phyloP scores from a whole-genome alignment of 495 filamentous ascomycete species.

The Evernia prunastri region DNA sequence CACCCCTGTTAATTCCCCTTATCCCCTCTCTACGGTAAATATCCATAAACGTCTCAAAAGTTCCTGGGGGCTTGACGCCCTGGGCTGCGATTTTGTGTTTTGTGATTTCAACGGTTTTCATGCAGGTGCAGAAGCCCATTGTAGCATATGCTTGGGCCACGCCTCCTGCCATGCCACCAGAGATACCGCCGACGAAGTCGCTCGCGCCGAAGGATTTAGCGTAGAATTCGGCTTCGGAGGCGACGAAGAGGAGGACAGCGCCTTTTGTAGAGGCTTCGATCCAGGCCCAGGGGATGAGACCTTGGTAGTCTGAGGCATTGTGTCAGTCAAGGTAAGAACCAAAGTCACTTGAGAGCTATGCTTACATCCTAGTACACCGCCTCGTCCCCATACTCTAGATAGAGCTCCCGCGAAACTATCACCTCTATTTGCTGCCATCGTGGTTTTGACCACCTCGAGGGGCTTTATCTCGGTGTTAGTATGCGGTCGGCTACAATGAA shows the following conservation, averaged over 20 bases:
- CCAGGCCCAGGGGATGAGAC: slow-evolving; percentile 99
- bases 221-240: slow-evolving; percentile 94
- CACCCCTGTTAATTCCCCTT: slow-evolving; percentile 92
- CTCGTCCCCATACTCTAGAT: slow-evolving; percentile 83
- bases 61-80: slow-evolving; percentile 78
- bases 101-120: slow-evolving; percentile 99
- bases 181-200: slow-evolving; percentile 82
- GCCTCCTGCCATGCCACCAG: slow-evolving; percentile 88
- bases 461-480: slow-evolving; percentile 49
- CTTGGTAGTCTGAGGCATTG: slow-evolving; percentile 78
- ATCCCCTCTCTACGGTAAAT: slow-evolving; percentile 95
- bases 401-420: slow-evolving; percentile 81
- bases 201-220: slow-evolving; percentile 72
- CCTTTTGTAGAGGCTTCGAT: slow-evolving; percentile 99
- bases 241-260: slow-evolving; percentile 97
- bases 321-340: slow-evolving; percentile 10
- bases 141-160: slow-evolving; percentile 97
- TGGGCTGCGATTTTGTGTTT: slow-evolving; percentile 85
- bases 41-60: slow-evolving; percentile 90
- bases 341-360: not conserved
- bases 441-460: slow-evolving; percentile 97
- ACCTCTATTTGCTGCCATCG: slow-evolving; percentile 92
- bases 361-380: slow-evolving; percentile 93
- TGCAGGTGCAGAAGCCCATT: slow-evolving; percentile 99
- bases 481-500: not conserved